Conservation (phyloP, 78 protist species). For the Tieghemostelium lacteum region DNA sequence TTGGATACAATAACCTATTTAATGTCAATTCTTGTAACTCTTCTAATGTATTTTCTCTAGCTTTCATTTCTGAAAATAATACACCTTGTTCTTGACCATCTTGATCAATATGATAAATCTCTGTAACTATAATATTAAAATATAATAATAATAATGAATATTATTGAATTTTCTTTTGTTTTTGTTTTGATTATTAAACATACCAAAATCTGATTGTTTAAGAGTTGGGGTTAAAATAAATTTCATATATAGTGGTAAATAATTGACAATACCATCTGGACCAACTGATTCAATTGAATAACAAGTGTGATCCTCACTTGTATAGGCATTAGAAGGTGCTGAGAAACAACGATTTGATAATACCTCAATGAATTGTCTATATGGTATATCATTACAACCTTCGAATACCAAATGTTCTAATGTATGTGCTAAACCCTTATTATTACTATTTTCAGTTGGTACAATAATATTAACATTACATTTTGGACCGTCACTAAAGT, state of each 20-base stretch:
- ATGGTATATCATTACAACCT: constrained; percentile 67
- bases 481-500: constrained; percentile 72
- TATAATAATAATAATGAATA: no score
- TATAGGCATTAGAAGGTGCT: constrained; percentile 74
- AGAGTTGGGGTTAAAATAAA: constrained; percentile 39
- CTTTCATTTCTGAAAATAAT: constrained; percentile 76
- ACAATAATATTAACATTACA: constrained; percentile 67
- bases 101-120: constrained; percentile 69
- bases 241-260: constrained; percentile 27
- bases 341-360: constrained; percentile 56
- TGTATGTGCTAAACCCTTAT: constrained; percentile 85
- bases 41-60: constrained; percentile 60
- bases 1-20: background rate
- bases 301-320: constrained; percentile 80
- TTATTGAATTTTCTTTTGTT: background rate
- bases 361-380: constrained; percentile 51
- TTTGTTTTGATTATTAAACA: background rate
- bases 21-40: constrained; percentile 26
- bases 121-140: constrained; percentile 31
- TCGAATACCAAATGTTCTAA: constrained; percentile 87
- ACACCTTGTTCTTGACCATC: constrained; percentile 75
- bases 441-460: constrained; percentile 78
- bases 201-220: constrained; percentile 35
- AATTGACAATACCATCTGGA: constrained; percentile 38
- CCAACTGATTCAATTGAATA: constrained; percentile 61